Conservation (phyloP, 495 filamentous ascomycete genomes). For the Daldinia childiae region DNA sequence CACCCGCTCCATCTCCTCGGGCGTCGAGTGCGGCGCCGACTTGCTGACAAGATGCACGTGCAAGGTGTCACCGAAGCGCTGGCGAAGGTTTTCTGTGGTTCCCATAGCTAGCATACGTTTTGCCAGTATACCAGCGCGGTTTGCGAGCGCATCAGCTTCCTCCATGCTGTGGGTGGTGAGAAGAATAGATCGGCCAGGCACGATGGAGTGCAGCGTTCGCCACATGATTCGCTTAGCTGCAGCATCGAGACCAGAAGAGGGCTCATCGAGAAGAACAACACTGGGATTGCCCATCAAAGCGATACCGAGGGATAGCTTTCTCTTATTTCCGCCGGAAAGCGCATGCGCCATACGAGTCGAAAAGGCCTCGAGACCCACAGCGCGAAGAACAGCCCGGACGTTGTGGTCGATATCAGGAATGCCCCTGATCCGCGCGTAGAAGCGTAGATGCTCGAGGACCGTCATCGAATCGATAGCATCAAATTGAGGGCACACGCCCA, state of each 20-base stretch:
- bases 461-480: slow-evolving; percentile 77
- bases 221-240: slow-evolving; percentile 80
- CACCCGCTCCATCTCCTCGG: slow-evolving; percentile 70
- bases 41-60: slow-evolving; percentile 78
- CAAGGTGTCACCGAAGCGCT: slow-evolving; percentile 67
- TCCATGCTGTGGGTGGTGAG: slow-evolving; percentile 85
- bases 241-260: slow-evolving; percentile 74
- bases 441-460: slow-evolving; percentile 72
- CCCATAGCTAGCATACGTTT: slow-evolving; percentile 76
- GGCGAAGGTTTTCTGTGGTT: slow-evolving; percentile 65
- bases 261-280: slow-evolving; percentile 77
- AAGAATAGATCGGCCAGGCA: slow-evolving; percentile 68
- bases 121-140: slow-evolving; percentile 76
- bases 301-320: slow-evolving; percentile 77
- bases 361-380: slow-evolving; percentile 69
- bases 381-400: slow-evolving; percentile 65
- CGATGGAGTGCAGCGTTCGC: slow-evolving; percentile 68
- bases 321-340: slow-evolving; percentile 77
- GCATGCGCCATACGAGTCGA: slow-evolving; percentile 68
- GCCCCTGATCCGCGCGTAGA: slow-evolving; percentile 78
- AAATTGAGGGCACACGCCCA: slow-evolving; percentile 84
- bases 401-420: slow-evolving; percentile 71
- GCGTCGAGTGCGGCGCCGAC: slow-evolving; percentile 72
- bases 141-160: slow-evolving; percentile 77
- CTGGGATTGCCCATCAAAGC: slow-evolving; percentile 79